Percentiles rank a stretch among this genome's conserved stretches.
phyloP scores from a whole-genome alignment of 352 stramenopile species.

The Phytophthora constricta region DNA sequence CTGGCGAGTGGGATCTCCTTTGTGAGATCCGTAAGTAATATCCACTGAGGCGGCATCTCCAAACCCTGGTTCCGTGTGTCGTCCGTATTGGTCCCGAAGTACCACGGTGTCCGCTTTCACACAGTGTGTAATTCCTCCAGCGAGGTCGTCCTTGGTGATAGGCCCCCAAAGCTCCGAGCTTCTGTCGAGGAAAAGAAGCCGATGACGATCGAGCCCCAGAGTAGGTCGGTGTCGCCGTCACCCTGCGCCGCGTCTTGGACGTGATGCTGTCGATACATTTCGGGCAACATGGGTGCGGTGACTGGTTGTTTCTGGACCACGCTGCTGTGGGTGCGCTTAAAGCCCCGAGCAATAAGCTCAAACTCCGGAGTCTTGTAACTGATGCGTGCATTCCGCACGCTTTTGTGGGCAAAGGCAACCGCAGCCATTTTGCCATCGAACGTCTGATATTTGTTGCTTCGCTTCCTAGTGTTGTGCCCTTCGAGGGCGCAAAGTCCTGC shows the following conservation, averaged over 20 bases:
- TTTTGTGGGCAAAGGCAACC: slow-evolving; percentile 25
- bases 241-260: slow-evolving; percentile 1
- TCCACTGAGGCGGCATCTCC: slow-evolving; percentile 3
- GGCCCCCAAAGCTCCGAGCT: slow-evolving; percentile 34
- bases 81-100: not conserved
- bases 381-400: slow-evolving; percentile 23
- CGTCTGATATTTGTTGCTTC: slow-evolving; percentile 26
- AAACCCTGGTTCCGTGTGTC: not conserved
- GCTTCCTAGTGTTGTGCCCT: slow-evolving; percentile 31
- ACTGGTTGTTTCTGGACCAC: slow-evolving; percentile 42
- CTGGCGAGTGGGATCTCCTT: slow-evolving; percentile 10
- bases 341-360: slow-evolving; percentile 32
- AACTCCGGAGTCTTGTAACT: slow-evolving; percentile 34
- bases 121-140: slow-evolving; percentile 6
- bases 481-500: slow-evolving; percentile 22
- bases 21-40: slow-evolving; percentile 14
- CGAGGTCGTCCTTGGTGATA: slow-evolving; percentile 1
- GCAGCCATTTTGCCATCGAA: slow-evolving; percentile 28
- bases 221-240: not conserved
- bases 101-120: slow-evolving; percentile 7
- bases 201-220: slow-evolving; percentile 1
- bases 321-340: slow-evolving; percentile 6
- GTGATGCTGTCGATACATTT: slow-evolving; percentile 13
- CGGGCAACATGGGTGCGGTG: slow-evolving; percentile 36
- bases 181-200: slow-evolving; percentile 26